A percentile compares a stretch with the other conserved stretches of the same genome.
phyloP scores from a whole-genome alignment of 2,329 filamentous ascomycete genomes.

The Cercospora sp. region DNA sequence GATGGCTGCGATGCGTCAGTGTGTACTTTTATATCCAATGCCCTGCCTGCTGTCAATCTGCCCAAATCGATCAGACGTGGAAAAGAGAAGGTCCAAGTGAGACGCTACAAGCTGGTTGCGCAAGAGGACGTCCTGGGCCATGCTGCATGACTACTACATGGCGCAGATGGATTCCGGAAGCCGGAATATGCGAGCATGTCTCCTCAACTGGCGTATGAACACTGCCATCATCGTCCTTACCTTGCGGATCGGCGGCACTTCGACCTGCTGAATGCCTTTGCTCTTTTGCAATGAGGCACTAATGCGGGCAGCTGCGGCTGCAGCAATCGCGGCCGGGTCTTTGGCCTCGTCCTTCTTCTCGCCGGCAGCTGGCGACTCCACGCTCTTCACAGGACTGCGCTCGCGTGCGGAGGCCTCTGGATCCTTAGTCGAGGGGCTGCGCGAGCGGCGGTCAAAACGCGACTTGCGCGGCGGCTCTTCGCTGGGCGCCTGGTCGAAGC shows the following conservation, averaged over 20 bases:
- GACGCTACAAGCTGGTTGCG: neutral
- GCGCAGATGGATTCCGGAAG: neutral
- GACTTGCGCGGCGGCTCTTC: conserved; percentile 68
- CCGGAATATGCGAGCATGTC: neutral
- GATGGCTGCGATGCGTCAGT: conserved; percentile 17
- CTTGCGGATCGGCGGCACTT: conserved; percentile 76
- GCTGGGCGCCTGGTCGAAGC: conserved; percentile 89
- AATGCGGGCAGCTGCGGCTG: conserved; percentile 66
- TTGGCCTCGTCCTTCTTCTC: conserved; percentile 25
- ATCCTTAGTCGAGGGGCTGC: conserved; percentile 57
- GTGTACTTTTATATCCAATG: neutral
- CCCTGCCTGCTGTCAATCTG: conserved; percentile 25
- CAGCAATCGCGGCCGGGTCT: conserved; percentile 65
- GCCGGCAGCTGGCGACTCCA: conserved; percentile 51
- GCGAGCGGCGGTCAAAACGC: conserved; percentile 88
- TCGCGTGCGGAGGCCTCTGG: conserved; percentile 68
- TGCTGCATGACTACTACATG: neutral
- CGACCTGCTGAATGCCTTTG: conserved; percentile 86
- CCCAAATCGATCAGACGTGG: neutral
- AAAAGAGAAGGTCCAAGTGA: neutral
- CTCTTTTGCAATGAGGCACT: conserved; percentile 57
- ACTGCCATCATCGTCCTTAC: conserved; percentile 43
- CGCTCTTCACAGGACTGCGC: conserved; percentile 70
- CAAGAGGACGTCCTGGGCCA: neutral
- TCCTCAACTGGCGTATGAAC: neutral